These are phyloP conservation scores for Solanum acaule DNA, from an alignment of 257 asterid species.

Conservation along the genomic window DNA sequence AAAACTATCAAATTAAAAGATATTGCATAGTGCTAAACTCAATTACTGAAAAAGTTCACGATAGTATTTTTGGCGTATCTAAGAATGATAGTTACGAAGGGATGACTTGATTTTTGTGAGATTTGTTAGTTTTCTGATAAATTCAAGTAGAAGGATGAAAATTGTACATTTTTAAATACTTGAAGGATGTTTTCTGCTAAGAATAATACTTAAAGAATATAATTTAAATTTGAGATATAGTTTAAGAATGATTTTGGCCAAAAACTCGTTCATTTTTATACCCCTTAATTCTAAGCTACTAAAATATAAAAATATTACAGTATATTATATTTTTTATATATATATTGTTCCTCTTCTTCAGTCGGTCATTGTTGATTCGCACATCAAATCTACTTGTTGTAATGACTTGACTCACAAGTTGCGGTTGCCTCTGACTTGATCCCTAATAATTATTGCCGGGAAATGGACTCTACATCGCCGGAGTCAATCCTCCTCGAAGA, in stretches of 20 bases:
- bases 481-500: slow-evolving; percentile 60
- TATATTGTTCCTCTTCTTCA: not conserved
- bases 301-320: not conserved
- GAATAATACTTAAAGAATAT: too few species aligned
- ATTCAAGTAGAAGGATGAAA: not conserved
- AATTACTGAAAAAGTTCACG: too few species aligned
- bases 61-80: too few species aligned
- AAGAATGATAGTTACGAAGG: not conserved
- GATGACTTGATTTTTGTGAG: not conserved
- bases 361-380: not conserved
- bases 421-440: not conserved
- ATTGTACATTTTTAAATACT: not conserved
- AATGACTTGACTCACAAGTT: not conserved
- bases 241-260: too few species aligned
- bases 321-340: too few species aligned
- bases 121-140: too few species aligned
- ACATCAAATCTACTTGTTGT: not conserved
- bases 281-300: not conserved
- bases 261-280: too few species aligned
- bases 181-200: not conserved
- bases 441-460: not conserved
- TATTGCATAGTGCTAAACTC: not conserved
- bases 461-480: slow-evolving; percentile 22
- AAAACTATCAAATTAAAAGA: too few species aligned
- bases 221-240: too few species aligned